These are phyloP conservation scores for Withania somnifera DNA, from an alignment of 305 asterid genomes.

Conservation along the genomic window DNA sequence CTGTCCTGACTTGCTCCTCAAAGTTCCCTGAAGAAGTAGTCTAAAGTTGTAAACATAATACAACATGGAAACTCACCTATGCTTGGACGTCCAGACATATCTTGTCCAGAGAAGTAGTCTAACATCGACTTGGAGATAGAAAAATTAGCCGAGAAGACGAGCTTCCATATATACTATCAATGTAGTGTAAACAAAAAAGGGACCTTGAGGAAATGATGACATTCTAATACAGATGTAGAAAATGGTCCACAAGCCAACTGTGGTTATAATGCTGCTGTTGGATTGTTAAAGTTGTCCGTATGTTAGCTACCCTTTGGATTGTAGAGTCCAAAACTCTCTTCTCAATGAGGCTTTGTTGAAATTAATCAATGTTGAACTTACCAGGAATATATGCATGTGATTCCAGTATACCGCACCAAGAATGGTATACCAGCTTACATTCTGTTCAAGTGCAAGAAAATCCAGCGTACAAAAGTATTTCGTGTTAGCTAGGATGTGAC, in stretches of 20 bases:
- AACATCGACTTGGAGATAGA: neutral
- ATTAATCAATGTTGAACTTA: neutral
- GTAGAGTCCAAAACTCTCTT: neutral
- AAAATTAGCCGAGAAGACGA: neutral
- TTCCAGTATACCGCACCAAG: neutral
- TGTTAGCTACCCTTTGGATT: neutral
- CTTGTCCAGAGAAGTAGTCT: neutral
- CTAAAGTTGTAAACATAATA: neutral
- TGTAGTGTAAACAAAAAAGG: neutral
- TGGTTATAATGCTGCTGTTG: neutral
- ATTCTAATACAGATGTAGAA: neutral
- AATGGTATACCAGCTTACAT: neutral
- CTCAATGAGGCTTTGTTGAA: neutral
- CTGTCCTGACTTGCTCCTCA: slow-evolving; percentile 35
- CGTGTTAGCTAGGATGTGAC: no score
- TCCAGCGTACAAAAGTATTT: no score
- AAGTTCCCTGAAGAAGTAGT: slow-evolving; percentile 15
- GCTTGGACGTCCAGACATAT: neutral
- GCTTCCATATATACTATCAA: neutral
- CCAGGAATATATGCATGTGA: neutral
- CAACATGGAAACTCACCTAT: neutral
- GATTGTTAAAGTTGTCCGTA: neutral
- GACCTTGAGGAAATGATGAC: neutral
- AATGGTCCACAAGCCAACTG: neutral
- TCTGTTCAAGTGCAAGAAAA: neutral